A percentile compares a stretch with the other conserved stretches of the same genome.
Evolutionary conservation across 2,329 filamentous ascomycete genomes (phyloP).

Genomic region (Phoma herbarum): DNA sequence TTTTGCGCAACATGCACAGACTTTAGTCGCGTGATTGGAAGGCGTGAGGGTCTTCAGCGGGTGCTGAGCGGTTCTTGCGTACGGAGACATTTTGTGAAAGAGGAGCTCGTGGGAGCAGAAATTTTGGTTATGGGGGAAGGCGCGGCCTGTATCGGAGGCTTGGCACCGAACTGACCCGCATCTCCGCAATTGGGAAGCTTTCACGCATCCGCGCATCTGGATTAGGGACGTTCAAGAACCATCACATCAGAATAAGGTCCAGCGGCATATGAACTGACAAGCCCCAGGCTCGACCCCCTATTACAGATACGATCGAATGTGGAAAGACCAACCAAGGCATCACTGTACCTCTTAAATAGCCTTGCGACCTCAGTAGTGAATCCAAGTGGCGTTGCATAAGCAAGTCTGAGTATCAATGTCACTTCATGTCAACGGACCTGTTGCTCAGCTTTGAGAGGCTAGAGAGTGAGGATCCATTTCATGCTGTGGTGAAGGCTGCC

Average conservation of each 20-base stretch:
- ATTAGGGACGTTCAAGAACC: background rate
- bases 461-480: background rate
- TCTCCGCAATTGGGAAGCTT: slow-evolving; percentile 16
- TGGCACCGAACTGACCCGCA: slow-evolving; percentile 5
- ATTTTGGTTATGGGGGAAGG: slow-evolving; percentile 16
- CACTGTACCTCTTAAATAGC: background rate
- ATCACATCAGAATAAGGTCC: background rate
- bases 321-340: background rate
- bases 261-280: background rate
- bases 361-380: too few relatives aligned
- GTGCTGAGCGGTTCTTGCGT: slow-evolving; percentile 27
- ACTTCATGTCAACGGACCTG: too few relatives aligned
- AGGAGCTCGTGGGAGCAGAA: slow-evolving; percentile 32
- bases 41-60: slow-evolving; percentile 22
- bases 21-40: slow-evolving; percentile 2
- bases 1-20: slow-evolving; percentile 21
- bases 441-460: too few relatives aligned
- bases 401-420: too few relatives aligned
- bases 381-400: too few relatives aligned
- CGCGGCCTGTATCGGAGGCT: slow-evolving; percentile 18
- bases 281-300: background rate
- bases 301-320: background rate
- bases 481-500: background rate
- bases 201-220: slow-evolving; percentile 4
- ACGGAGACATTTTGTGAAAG: slow-evolving; percentile 42